A percentile compares a stretch with the other conserved stretches of the same genome.
These are phyloP conservation scores for Crithidia acanthocephali DNA, from an alignment of 208 protist genomes.

Conservation along the genomic window DNA sequence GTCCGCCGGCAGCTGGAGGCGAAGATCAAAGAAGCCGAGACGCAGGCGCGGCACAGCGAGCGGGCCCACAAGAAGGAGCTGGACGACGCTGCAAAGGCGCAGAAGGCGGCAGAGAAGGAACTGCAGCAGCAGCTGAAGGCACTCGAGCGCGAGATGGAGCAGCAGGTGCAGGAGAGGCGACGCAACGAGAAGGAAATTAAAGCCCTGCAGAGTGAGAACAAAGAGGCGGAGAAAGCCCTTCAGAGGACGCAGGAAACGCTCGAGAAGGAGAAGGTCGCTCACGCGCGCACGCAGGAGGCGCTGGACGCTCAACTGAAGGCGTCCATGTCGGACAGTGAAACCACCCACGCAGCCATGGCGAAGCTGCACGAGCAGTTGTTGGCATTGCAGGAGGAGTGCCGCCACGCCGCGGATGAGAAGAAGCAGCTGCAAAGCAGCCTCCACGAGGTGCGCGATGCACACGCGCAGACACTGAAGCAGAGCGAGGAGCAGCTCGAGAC, in stretches of 20 bases:
- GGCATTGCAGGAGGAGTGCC: conserved; percentile 9
- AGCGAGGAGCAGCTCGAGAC: conserved; percentile 13
- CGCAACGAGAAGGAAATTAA: conserved; percentile 19
- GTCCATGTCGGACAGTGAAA: background rate
- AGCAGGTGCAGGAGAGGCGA: conserved; percentile 16
- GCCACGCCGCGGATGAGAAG: conserved; percentile 9
- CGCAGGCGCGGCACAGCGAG: conserved; percentile 1
- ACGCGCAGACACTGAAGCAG: conserved; percentile 18
- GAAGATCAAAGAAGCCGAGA: conserved; percentile 6
- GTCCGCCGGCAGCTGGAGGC: background rate
- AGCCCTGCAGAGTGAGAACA: conserved; percentile 10
- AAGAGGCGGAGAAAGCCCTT: background rate
- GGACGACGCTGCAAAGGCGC: conserved; percentile 9
- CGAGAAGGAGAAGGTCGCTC: background rate
- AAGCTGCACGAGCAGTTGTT: conserved; percentile 10
- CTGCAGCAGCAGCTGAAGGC: conserved; percentile 18
- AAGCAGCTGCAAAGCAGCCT: conserved; percentile 14
- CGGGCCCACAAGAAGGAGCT: conserved; percentile 10
- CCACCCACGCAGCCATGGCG: background rate
- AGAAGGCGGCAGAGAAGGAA: conserved; percentile 9
- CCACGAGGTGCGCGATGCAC: background rate
- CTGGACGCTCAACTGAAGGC: conserved; percentile 17
- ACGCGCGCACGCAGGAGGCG: background rate
- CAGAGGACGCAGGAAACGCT: conserved; percentile 1
- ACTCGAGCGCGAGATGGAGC: conserved; percentile 4